Evolutionary conservation across 2,329 filamentous ascomycete species (phyloP), one percentile per base, ranked within the genome.

Genomic region (Monosporascus sp.): DNA sequence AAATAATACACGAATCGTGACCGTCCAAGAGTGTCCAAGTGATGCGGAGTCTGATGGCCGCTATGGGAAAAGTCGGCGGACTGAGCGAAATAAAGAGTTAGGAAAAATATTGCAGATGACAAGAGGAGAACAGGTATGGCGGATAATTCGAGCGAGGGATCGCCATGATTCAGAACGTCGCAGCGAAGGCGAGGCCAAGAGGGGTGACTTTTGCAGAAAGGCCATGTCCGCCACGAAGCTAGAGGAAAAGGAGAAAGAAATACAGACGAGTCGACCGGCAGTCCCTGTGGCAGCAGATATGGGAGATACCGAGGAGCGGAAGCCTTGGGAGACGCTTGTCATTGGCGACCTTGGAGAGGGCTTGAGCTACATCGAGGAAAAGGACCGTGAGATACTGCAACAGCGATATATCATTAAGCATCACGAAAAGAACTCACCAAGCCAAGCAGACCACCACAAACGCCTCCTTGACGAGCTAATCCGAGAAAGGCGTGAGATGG

Each of bases 291-390:
- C 8, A 5, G 51, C 27, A 43, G 54, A 55, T 37, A 47, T 20
- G 5, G 45, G 55, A 5, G 37, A 20, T 6, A 19, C n/a, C 11
- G 50, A 40, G 48, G 51, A 53, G 37, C 54, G 53, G 44, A 64
- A 65, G 47, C 65, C 61, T 17, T 65, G 61, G 61, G 61, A 64
- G 50, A 58, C 68, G 11, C 57, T 72, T 14, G 64, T 67, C 17
- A 62, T 75, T 31, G 72, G 72, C 3, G 64, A 63, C 22, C 54
- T 75, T 5, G 69, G 70, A 5, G 67, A 68, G 24, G 68, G 72
- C 35, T 60, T 72, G 46, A 73, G 67, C 37, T 58, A 58, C 8
- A 65, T 72, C 41, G 66, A 74, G 56, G 56, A 66, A 24, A 73
- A 73, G 26, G 60, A 71, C 38, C 66, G 70, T 11, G 67, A 70